A percentile compares a stretch with the other conserved stretches of the same genome.
phyloP scores from a whole-genome alignment of 768 basidiomycete genomes.

The Leccinum broughii region DNA sequence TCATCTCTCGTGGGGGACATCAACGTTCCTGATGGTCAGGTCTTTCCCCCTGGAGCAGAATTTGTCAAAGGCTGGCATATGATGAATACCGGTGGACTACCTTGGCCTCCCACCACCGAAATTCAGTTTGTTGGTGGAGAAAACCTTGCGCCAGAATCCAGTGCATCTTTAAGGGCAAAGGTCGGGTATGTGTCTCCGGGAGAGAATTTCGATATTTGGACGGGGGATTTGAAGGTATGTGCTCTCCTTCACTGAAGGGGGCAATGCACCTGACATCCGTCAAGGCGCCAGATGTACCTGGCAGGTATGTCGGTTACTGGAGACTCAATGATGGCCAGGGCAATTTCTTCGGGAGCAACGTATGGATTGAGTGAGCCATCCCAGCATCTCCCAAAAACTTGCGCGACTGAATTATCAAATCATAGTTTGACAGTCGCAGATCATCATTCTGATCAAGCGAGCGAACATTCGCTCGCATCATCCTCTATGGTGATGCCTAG shows the following conservation, averaged over 20 bases:
- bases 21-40: slow-evolving; percentile 73
- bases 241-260: background rate
- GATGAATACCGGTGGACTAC: slow-evolving; percentile 57
- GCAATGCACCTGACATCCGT: slow-evolving; percentile 3
- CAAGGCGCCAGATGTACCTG: slow-evolving; percentile 72
- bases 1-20: slow-evolving; percentile 65
- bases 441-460: slow-evolving; percentile 36
- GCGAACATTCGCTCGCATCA: slow-evolving; percentile 58
- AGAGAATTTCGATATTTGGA: slow-evolving; percentile 61
- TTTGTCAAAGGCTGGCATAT: slow-evolving; percentile 85
- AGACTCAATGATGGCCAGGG: slow-evolving; percentile 59
- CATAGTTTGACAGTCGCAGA: slow-evolving; percentile 69
- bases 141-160: slow-evolving; percentile 43
- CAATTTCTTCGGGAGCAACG: slow-evolving; percentile 60
- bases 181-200: slow-evolving; percentile 62
- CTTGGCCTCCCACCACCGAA: slow-evolving; percentile 71
- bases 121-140: slow-evolving; percentile 74
- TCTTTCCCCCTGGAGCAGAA: slow-evolving; percentile 80
- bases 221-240: slow-evolving; percentile 71
- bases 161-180: slow-evolving; percentile 34
- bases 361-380: slow-evolving; percentile 75
- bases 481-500: slow-evolving; percentile 69
- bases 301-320: slow-evolving; percentile 79
- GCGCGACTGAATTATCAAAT: slow-evolving; percentile 5
- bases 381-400: background rate